These are phyloP conservation scores for Podaxis sp. DNA, from an alignment of 768 basidiomycete genomes.

Conservation along the genomic window DNA sequence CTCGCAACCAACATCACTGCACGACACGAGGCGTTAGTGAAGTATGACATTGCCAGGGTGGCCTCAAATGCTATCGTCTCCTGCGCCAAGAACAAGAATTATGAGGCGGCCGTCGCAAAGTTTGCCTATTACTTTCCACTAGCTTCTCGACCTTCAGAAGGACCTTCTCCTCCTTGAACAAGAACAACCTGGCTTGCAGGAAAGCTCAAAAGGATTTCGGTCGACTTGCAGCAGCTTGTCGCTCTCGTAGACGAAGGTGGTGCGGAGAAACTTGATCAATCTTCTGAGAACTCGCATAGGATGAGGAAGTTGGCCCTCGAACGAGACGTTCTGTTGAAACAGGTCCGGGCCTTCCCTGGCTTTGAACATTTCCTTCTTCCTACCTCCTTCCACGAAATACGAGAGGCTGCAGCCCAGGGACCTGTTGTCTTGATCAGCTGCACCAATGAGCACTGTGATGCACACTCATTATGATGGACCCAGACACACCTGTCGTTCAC, in stretches of 20 bases:
- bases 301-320: conserved; percentile 16
- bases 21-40: conserved; percentile 13
- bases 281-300: conserved; percentile 3
- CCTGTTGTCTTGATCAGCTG: conserved; percentile 15
- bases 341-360: conserved; percentile 11
- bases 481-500: conserved; percentile 1
- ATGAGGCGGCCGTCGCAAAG: conserved; percentile 16
- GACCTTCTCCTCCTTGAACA: conserved; percentile 10
- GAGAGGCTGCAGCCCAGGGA: conserved; percentile 10
- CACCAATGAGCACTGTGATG: conserved; percentile 11
- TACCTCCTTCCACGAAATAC: conserved; percentile 9
- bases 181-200: conserved; percentile 6
- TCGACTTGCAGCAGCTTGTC: background rate
- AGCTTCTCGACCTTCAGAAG: conserved; percentile 14
- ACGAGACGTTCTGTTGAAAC: conserved; percentile 13
- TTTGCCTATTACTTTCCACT: conserved; percentile 15
- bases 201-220: background rate
- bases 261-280: background rate
- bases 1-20: conserved; percentile 13
- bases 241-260: background rate
- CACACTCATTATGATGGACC: conserved; percentile 11
- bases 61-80: conserved; percentile 12
- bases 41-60: conserved; percentile 5
- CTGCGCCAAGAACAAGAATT: conserved; percentile 8
- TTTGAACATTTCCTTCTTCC: conserved; percentile 20